Base-by-base conservation (phyloP, 768 basidiomycete genomes). In the Favolaschia claudopus region DNA sequence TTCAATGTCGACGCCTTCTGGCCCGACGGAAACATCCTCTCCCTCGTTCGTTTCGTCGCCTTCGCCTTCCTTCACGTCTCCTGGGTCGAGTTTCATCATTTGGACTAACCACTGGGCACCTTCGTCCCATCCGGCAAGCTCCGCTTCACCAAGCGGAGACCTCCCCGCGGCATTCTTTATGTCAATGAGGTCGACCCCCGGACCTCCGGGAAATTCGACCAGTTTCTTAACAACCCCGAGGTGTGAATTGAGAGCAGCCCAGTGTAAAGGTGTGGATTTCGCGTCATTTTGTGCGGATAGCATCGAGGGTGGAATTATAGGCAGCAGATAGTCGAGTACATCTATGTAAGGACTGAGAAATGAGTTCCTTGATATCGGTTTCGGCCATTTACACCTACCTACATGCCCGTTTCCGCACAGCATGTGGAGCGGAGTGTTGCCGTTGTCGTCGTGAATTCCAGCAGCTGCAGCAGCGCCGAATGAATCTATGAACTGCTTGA, bases 241-340 rank as follows among this genome's bases (percentile, higher is more conserved):
- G 65, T 96, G 95, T 3, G 82, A 77, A 72, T 97, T 98, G 36
- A 95, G 72, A 3, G 91, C 86, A 0, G 95, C 95, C 95, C 95
- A 97, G 69, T 98, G 96, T 7, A 97, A 75, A 7, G 96, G 83
- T 3, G 92, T 96, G 24, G 95, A 96, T 48, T 86, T 82, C 0
- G 91, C 81, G 27, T 71, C 72, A 69, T 97, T 98, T 58, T 83
- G 84, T 1, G 79, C 76, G 2, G 86, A 75, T 20, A 95, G 68
- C 7, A 93, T 73, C 3, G 81, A 71, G 12, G 88, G 70, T 15
- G 83, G 76, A 7, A 83, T 56, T 51, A 86, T 70, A 2, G 92
- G 83, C 4, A 96, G 81, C 14, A 98, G 80, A 67, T 86, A 88
- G 43, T 88, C 79, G 40, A 97, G 82, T 10, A 93, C 70, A 63